Percentiles rank a stretch among this genome's conserved stretches.
Evolutionary conservation across 768 basidiomycete species (phyloP).

Genomic region (Naganishia vaughanmartiniae): DNA sequence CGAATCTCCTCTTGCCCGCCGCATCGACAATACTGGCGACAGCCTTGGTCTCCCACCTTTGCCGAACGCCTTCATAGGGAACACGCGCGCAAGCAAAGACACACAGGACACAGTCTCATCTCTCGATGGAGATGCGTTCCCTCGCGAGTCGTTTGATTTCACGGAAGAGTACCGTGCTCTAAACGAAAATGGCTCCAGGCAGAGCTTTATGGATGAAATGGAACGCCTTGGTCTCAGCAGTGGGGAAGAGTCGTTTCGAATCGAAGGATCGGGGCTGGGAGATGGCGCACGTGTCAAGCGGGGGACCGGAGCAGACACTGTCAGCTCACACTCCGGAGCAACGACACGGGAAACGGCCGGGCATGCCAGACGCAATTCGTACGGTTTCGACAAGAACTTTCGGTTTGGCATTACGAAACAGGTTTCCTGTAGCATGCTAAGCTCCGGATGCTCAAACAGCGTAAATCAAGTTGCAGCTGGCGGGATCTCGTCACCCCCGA

Average conservation of each 20-base stretch:
- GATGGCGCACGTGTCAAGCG: not conserved
- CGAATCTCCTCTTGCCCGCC: not conserved
- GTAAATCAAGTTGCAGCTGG: not conserved
- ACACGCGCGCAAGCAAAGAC: not conserved
- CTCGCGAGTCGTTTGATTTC: slow-evolving; percentile 47
- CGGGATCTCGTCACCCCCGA: slow-evolving; percentile 2
- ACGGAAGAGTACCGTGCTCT: slow-evolving; percentile 45
- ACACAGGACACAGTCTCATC: slow-evolving; percentile 1
- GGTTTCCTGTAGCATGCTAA: not conserved
- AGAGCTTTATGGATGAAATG: slow-evolving; percentile 45
- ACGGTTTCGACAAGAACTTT: slow-evolving; percentile 30
- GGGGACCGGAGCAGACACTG: not conserved
- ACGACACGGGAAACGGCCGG: not conserved
- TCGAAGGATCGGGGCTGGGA: not conserved
- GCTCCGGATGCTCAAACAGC: not conserved
- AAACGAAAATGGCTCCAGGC: slow-evolving; percentile 38
- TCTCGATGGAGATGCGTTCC: slow-evolving; percentile 23
- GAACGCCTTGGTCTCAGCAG: slow-evolving; percentile 22
- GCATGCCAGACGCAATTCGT: slow-evolving; percentile 6
- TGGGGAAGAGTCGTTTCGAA: not conserved
- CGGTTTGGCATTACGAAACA: slow-evolving; percentile 20
- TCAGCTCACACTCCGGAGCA: not conserved
- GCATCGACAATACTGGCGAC: not conserved
- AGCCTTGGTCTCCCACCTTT: not conserved
- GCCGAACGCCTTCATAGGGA: not conserved